Percentiles rank a stretch among this genome's conserved stretches.
phyloP scores from a whole-genome alignment of 768 basidiomycete species.

The Nidularia sp. region DNA sequence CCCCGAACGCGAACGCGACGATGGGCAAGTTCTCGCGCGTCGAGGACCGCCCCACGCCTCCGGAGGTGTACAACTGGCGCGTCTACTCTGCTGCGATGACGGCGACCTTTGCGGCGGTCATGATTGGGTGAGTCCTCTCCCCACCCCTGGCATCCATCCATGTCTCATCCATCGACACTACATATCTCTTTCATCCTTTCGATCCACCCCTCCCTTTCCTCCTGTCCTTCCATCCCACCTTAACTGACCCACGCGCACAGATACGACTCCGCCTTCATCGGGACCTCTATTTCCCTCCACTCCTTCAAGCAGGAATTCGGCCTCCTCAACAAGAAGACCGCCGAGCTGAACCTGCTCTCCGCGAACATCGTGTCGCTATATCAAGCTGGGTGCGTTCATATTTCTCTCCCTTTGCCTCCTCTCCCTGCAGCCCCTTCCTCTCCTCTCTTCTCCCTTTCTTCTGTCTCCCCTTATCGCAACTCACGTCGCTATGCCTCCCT shows the following conservation, averaged over 20 bases:
- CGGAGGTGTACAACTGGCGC: conserved; percentile 36
- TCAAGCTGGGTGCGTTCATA: conserved; percentile 30
- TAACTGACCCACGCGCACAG: conserved; percentile 3
- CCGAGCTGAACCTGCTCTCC: conserved; percentile 25
- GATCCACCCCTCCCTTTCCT: neutral
- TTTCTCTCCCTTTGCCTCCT: neutral
- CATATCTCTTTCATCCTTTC: neutral
- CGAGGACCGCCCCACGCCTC: conserved; percentile 17
- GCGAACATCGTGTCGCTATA: conserved; percentile 44
- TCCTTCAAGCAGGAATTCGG: conserved; percentile 44
- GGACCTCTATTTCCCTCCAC: conserved; percentile 34
- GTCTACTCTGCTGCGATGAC: conserved; percentile 29
- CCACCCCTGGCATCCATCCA: neutral
- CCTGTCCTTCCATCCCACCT: neutral
- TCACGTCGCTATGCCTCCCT: neutral
- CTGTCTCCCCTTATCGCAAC: neutral
- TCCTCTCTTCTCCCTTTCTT: neutral
- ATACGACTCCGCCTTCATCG: conserved; percentile 43
- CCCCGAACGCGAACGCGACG: neutral
- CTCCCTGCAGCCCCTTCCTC: neutral
- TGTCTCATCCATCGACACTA: neutral
- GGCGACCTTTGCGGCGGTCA: conserved; percentile 32
- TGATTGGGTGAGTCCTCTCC: conserved; percentile 26
- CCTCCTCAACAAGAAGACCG: conserved; percentile 21
- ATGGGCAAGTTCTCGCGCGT: conserved; percentile 16